These are phyloP conservation scores for Kwoniella sp. DNA, from an alignment of 768 basidiomycete species.

Conservation along the genomic window DNA sequence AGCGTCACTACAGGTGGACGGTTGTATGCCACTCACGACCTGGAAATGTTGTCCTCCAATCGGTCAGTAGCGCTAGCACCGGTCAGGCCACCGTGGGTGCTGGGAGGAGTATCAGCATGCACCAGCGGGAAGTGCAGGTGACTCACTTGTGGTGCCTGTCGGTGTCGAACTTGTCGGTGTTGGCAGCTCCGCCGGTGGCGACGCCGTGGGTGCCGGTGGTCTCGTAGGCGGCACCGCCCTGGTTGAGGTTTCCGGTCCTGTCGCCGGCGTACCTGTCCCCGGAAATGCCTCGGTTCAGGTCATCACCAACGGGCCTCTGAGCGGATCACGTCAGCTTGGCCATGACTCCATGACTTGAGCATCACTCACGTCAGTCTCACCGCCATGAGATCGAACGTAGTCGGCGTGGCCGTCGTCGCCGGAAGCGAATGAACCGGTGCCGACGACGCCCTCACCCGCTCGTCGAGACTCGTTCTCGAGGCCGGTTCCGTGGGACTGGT, in stretches of 20 bases:
- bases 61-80: no score
- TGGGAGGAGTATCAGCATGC: no score
- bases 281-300: neutral
- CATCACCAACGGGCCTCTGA: neutral
- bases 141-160: constrained; percentile 21
- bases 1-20: no score
- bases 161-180: constrained; percentile 38
- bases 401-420: neutral
- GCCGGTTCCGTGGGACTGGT: neutral
- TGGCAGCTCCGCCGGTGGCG: constrained; percentile 31
- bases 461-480: neutral
- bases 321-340: neutral
- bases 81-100: no score
- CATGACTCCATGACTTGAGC: no score
- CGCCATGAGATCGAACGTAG: constrained; percentile 5
- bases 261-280: constrained; percentile 8
- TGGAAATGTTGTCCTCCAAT: no score
- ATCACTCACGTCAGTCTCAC: neutral
- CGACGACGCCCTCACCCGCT: neutral
- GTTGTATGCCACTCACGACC: no score
- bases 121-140: no score
- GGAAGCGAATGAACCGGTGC: neutral
- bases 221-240: constrained; percentile 24
- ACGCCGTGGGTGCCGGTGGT: constrained; percentile 17
- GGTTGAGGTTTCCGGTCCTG: constrained; percentile 22